Evolutionary conservation across 306 rosid species (phyloP), one percentile per base, ranked within the genome.

Genomic region (Cyclanthera cordifolia): DNA sequence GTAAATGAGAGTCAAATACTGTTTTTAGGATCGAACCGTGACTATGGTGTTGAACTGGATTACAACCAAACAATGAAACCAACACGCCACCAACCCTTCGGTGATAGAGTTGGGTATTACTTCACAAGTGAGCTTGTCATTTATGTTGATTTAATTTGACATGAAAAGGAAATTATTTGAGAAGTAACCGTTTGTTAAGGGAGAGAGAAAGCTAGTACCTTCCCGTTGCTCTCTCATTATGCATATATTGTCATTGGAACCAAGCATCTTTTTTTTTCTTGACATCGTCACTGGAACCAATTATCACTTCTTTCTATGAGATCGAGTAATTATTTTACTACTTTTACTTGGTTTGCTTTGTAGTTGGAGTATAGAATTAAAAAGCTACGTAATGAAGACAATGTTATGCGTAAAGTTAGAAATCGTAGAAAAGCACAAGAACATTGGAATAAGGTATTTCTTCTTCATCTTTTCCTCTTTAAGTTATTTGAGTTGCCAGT

Each of bases 361-460:
- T 72, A 90, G 99, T 83, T 87, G 25, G 99, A 94, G 77, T 83
- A 76, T 73, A 83, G 99, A 82, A 73, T 94, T 14, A 88, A 94
- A 79, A 94, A 59, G 73, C 81, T 94, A 69, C 85, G 99, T 69
- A 82, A 82, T 64, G 99, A 94, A 79, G 99, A 94, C 77, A 75
- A 72, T 68, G 24, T 72, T 57, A 34, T 94, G 84, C 91, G 84
- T 64, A 78, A 74, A 53, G 78, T 94, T 81, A 88, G 95, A 74
- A 88, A 79, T 67, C 90, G 85, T 55, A 81, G 81, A 63, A 94
- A 90, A 80, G 95, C 99, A 69, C 86, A 81, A 80, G 88, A 88
- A 0, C 88, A 37, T 74, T 94, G 99, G 99, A 84, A 79, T 73
- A 94, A 90, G 85, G 99, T 90, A 82, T 79, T 78, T 68, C 75